These are phyloP conservation scores for Lagenaria siceraria DNA, from an alignment of 306 rosid genomes.

Conservation along the genomic window DNA sequence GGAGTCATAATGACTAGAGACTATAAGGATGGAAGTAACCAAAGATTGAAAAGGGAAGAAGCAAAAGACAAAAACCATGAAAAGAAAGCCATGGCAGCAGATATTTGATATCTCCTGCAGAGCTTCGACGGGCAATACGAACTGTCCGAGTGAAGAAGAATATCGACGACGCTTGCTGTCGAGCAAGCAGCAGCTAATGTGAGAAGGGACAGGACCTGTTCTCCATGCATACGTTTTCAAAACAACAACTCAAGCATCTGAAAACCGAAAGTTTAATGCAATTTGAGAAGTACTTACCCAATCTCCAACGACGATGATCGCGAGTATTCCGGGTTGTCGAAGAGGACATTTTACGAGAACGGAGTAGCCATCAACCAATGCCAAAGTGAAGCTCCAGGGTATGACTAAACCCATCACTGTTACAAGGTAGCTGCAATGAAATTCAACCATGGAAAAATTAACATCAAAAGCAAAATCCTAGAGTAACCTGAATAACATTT, in stretches of 20 bases:
- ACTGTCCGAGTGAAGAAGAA: conserved; percentile 32
- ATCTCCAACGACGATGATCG: conserved; percentile 61
- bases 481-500: not conserved
- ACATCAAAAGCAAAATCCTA: not conserved
- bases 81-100: conserved; percentile 67
- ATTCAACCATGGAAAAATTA: not conserved
- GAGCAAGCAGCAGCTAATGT: conserved; percentile 76
- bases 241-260: not conserved
- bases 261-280: not conserved
- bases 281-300: conserved; percentile 35
- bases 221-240: not conserved
- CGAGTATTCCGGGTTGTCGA: conserved; percentile 57
- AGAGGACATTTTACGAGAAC: conserved; percentile 53
- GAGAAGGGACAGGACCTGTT: conserved; percentile 54
- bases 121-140: conserved; percentile 40
- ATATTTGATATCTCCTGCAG: conserved; percentile 50
- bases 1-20: not conserved
- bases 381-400: conserved; percentile 88
- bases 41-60: conserved; percentile 63
- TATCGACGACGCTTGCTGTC: conserved; percentile 60
- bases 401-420: conserved; percentile 82
- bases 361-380: conserved; percentile 75
- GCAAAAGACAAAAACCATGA: conserved; percentile 56
- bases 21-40: conserved; percentile 62
- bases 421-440: conserved; percentile 53